These are phyloP conservation scores for Talaromyces piceae DNA, from an alignment of 2,329 filamentous ascomycete species.

Conservation along the genomic window DNA sequence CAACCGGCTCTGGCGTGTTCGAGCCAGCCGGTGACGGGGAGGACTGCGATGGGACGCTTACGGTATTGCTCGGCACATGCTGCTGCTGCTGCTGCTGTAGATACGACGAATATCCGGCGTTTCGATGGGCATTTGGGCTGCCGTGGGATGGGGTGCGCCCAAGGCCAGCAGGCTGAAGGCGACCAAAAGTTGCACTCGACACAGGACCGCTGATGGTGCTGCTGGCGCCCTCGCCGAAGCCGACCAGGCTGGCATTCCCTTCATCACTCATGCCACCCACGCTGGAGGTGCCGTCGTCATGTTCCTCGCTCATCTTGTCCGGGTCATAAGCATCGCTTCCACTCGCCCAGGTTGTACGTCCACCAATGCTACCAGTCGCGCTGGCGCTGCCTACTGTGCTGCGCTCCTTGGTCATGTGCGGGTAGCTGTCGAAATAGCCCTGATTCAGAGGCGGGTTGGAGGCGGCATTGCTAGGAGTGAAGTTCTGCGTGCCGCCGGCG, in stretches of 20 bases:
- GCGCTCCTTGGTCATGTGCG: constrained; percentile 61
- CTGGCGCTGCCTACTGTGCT: constrained; percentile 88
- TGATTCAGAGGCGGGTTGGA: constrained; percentile 40
- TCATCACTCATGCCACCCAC: constrained; percentile 81
- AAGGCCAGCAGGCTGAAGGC: constrained; percentile 15
- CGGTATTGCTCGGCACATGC: constrained; percentile 28
- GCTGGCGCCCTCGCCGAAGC: constrained; percentile 85
- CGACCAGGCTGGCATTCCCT: constrained; percentile 73
- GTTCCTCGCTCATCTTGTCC: constrained; percentile 56
- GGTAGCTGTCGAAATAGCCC: constrained; percentile 74
- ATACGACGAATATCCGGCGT: constrained; percentile 15
- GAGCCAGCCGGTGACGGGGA: constrained; percentile 29
- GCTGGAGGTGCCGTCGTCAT: constrained; percentile 57
- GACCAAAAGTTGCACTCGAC: constrained; percentile 49
- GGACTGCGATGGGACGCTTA: constrained; percentile 38
- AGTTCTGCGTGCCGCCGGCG: constrained; percentile 32
- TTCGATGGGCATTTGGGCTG: constrained; percentile 21
- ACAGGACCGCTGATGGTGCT: constrained; percentile 74
- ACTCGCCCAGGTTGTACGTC: constrained; percentile 61
- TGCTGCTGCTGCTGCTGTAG: constrained; percentile 14
- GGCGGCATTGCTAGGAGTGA: constrained; percentile 15
- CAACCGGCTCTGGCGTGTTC: constrained; percentile 33
- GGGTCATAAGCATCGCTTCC: constrained; percentile 51
- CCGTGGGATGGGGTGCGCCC: constrained; percentile 32
- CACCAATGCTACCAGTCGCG: constrained; percentile 66